Evolutionary conservation across 2,329 filamentous ascomycete genomes (phyloP).

Genomic region (Ophiostoma piceae): DNA sequence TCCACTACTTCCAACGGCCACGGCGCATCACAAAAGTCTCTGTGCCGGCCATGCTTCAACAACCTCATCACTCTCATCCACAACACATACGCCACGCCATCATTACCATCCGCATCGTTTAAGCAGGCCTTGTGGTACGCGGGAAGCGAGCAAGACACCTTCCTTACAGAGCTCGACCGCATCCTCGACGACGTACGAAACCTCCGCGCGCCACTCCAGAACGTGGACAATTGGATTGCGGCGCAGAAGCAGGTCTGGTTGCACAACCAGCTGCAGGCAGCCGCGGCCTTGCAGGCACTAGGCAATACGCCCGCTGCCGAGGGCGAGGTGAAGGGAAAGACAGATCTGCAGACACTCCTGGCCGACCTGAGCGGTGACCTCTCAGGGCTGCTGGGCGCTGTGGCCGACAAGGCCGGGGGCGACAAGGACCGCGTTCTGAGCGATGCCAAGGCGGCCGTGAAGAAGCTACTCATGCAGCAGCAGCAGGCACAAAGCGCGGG

Average conservation of each 20-base stretch:
- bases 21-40: constrained; percentile 25
- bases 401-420: background rate
- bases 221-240: constrained; percentile 47
- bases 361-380: constrained; percentile 25
- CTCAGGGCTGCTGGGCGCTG: constrained; percentile 13
- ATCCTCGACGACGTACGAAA: constrained; percentile 46
- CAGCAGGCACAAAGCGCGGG: constrained; percentile 18
- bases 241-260: constrained; percentile 51
- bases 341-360: constrained; percentile 14
- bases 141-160: constrained; percentile 39
- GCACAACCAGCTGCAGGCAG: constrained; percentile 28
- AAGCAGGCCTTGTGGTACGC: constrained; percentile 49
- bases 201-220: constrained; percentile 40
- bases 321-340: constrained; percentile 6
- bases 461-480: constrained; percentile 17
- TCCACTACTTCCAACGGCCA: background rate
- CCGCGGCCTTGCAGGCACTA: constrained; percentile 27
- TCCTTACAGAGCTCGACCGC: constrained; percentile 46
- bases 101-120: constrained; percentile 20
- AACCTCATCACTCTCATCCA: constrained; percentile 45
- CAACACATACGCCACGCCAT: constrained; percentile 36
- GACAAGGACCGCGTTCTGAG: constrained; percentile 13
- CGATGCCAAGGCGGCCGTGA: constrained; percentile 23
- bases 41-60: constrained; percentile 47
- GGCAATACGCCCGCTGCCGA: constrained; percentile 25